phyloP scores from a whole-genome alignment of 495 filamentous ascomycete species.

The Cudoniella acicularis region DNA sequence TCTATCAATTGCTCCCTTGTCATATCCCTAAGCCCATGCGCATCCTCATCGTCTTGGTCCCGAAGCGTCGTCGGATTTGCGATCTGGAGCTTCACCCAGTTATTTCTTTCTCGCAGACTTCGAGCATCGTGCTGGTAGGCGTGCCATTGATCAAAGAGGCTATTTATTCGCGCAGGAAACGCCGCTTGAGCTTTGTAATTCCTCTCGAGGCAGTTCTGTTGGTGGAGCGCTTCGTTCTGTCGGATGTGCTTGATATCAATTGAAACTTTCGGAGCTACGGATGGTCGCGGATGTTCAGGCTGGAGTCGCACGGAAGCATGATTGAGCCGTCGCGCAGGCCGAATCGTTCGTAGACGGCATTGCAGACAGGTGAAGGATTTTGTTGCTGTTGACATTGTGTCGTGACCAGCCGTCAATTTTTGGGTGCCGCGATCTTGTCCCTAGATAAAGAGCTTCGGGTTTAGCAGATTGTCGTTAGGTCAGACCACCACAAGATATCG shows the following conservation, averaged over 20 bases:
- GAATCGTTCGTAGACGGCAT: constrained; percentile 24
- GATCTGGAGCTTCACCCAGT: constrained; percentile 47
- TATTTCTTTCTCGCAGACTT: constrained; percentile 53
- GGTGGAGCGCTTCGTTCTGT: constrained; percentile 70
- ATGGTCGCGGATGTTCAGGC: constrained; percentile 39
- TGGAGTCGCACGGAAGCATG: constrained; percentile 14
- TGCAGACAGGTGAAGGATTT: constrained; percentile 28
- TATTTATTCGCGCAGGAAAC: constrained; percentile 65
- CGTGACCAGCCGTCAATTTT: constrained; percentile 1
- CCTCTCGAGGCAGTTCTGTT: constrained; percentile 75
- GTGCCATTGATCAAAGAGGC: constrained; percentile 64
- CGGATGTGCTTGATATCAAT: constrained; percentile 89
- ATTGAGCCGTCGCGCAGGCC: constrained; percentile 14
- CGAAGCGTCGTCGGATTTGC: constrained; percentile 35
- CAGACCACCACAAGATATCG: background rate
- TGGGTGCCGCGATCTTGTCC: background rate
- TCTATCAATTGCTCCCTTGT: constrained; percentile 48
- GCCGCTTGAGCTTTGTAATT: constrained; percentile 70
- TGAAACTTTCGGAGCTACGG: constrained; percentile 74
- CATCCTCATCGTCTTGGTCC: constrained; percentile 35
- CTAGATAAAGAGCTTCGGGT: background rate
- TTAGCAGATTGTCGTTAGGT: background rate
- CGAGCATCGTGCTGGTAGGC: constrained; percentile 50
- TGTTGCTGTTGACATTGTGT: constrained; percentile 24
- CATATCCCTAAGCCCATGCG: constrained; percentile 21